phyloP scores from a whole-genome alignment of 441 rosid species.

The Gossypium davidsonii region DNA sequence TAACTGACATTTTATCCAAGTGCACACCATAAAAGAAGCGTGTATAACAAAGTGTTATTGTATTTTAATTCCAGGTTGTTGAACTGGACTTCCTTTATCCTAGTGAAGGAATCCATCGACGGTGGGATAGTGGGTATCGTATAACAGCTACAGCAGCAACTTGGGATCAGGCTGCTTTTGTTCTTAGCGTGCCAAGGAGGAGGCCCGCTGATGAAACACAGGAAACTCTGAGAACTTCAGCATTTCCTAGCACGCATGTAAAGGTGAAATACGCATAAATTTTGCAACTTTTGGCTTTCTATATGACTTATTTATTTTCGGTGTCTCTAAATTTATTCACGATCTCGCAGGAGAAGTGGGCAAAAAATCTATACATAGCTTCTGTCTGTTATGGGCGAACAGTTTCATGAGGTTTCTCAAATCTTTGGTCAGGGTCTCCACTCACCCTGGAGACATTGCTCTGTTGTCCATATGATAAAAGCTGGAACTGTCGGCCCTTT shows the following conservation, averaged over 20 bases:
- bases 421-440: neutral
- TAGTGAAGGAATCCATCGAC: constrained; percentile 72
- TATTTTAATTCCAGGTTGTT: constrained; percentile 45
- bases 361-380: constrained; percentile 55
- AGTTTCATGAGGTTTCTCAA: constrained; percentile 33
- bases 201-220: constrained; percentile 55
- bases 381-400: constrained; percentile 60
- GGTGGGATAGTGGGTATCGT: constrained; percentile 61
- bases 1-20: neutral
- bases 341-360: constrained; percentile 66
- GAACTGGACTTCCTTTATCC: constrained; percentile 83
- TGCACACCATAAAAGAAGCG: neutral
- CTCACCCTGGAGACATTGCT: neutral
- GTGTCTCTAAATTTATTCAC: neutral
- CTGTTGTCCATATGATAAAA: constrained; percentile 1
- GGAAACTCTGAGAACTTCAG: constrained; percentile 64
- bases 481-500: constrained; percentile 3
- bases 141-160: constrained; percentile 83
- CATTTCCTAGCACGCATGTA: constrained; percentile 68
- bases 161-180: constrained; percentile 70
- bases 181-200: constrained; percentile 63
- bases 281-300: neutral
- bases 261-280: constrained; percentile 38
- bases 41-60: neutral
- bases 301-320: neutral